Percentiles rank a stretch among this genome's conserved stretches.
Conservation (phyloP, 768 basidiomycete species). For the Pulveroboletus sp. region DNA sequence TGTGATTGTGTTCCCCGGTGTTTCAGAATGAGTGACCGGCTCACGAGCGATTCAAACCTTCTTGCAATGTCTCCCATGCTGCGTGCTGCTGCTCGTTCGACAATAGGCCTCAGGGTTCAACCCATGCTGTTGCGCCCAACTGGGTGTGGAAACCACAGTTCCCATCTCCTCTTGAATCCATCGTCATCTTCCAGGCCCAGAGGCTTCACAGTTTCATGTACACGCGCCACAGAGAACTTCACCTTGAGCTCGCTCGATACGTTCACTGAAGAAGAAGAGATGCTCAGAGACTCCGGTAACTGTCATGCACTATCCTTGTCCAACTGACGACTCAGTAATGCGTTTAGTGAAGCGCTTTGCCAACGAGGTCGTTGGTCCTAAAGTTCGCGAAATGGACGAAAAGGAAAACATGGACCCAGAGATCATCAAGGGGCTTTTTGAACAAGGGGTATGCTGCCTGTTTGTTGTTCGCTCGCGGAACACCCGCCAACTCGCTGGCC, state of each 20-base stretch:
- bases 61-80: slow-evolving; percentile 18
- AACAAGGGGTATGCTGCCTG: slow-evolving; percentile 73
- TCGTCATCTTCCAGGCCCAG: slow-evolving; percentile 7
- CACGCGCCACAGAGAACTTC: slow-evolving; percentile 25
- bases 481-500: neutral
- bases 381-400: slow-evolving; percentile 97
- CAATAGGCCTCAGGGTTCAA: slow-evolving; percentile 6
- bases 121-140: neutral
- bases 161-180: neutral
- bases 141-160: slow-evolving; percentile 12
- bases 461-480: neutral
- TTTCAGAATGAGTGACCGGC: too few relatives aligned
- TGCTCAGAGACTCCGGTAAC: slow-evolving; percentile 88
- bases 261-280: slow-evolving; percentile 91
- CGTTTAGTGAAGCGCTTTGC: slow-evolving; percentile 82
- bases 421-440: slow-evolving; percentile 84
- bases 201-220: slow-evolving; percentile 23
- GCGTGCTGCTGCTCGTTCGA: slow-evolving; percentile 17
- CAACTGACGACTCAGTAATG: slow-evolving; percentile 5
- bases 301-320: neutral
- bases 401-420: slow-evolving; percentile 88
- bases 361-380: slow-evolving; percentile 82
- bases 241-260: slow-evolving; percentile 61
- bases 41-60: neutral
- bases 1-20: slow-evolving; percentile 24